phyloP scores from a whole-genome alignment of 2,329 filamentous ascomycete species.

The Calonectria crousiana region DNA sequence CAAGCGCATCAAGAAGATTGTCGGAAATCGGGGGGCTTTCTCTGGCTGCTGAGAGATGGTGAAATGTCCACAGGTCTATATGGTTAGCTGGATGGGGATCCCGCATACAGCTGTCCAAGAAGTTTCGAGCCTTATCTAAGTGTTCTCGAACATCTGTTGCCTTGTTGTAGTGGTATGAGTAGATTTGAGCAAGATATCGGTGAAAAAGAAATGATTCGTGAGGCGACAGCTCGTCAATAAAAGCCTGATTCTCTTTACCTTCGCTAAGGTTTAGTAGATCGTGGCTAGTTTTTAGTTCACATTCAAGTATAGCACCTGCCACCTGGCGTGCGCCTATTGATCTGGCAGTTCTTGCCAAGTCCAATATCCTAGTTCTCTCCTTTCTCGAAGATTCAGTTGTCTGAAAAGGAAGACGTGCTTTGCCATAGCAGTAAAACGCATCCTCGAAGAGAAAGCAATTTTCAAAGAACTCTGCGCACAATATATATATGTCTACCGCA shows the following conservation, averaged over 20 bases:
- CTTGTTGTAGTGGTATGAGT: background rate
- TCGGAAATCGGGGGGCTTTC: background rate
- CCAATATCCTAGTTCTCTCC: slow-evolving; percentile 3
- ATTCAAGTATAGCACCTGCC: background rate
- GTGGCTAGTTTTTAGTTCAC: background rate
- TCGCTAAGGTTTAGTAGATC: background rate
- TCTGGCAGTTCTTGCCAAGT: slow-evolving; percentile 4
- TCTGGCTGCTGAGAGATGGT: background rate
- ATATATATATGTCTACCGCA: background rate
- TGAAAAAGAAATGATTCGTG: slow-evolving; percentile 10
- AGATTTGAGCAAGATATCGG: background rate
- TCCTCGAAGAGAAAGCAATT: background rate
- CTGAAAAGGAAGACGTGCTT: background rate
- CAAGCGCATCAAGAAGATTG: background rate
- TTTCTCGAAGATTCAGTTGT: background rate
- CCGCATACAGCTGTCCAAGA: background rate
- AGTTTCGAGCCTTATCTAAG: slow-evolving; percentile 1
- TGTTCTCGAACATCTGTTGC: slow-evolving; percentile 1
- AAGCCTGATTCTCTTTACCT: no score
- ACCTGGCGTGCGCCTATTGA: background rate
- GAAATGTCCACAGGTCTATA: slow-evolving; percentile 1
- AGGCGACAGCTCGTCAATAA: background rate
- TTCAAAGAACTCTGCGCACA: slow-evolving; percentile 11
- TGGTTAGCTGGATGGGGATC: no score
- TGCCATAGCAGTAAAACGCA: background rate